Evolutionary conservation across 2,329 filamentous ascomycete genomes (phyloP).

Genomic region (Trichophyton schoenleinii): DNA sequence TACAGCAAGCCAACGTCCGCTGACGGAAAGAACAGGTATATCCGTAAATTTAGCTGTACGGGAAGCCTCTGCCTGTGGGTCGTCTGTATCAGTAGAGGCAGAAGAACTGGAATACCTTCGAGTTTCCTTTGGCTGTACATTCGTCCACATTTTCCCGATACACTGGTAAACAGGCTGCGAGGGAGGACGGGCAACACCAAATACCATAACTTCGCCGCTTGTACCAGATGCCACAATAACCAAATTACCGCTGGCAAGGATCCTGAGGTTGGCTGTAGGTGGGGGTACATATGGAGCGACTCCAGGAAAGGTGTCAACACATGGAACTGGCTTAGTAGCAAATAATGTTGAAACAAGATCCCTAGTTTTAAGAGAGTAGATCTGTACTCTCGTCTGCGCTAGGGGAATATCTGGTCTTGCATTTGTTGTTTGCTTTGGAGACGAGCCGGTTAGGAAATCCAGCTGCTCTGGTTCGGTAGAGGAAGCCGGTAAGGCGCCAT

Average conservation of each 20-base stretch:
- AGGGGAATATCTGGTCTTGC: conserved; percentile 20
- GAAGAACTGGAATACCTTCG: conserved; percentile 37
- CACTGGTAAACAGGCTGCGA: conserved; percentile 43
- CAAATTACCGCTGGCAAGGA: conserved; percentile 60
- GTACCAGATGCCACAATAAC: conserved; percentile 64
- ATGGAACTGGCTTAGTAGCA: conserved; percentile 53
- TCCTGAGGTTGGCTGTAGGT: conserved; percentile 58
- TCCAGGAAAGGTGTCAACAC: conserved; percentile 44
- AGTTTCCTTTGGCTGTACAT: conserved; percentile 47
- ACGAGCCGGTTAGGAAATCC: conserved; percentile 21
- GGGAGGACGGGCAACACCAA: conserved; percentile 30
- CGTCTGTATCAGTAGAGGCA: conserved; percentile 33
- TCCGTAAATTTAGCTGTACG: conserved; percentile 19
- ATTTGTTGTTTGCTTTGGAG: conserved; percentile 17
- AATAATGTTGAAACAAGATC: conserved; percentile 61
- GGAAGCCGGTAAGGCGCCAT: conserved; percentile 16
- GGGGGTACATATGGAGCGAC: conserved; percentile 54
- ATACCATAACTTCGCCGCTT: conserved; percentile 82
- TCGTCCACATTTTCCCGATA: conserved; percentile 85
- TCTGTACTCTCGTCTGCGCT: conserved; percentile 78
- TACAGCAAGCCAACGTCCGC: conserved; percentile 37
- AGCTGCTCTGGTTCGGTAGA: conserved; percentile 26
- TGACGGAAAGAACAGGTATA: conserved; percentile 31
- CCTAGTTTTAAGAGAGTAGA: conserved; percentile 73
- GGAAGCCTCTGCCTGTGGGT: conserved; percentile 29